Conservation (phyloP, 768 basidiomycete genomes). For the Chalciporus sphaerocephalus region DNA sequence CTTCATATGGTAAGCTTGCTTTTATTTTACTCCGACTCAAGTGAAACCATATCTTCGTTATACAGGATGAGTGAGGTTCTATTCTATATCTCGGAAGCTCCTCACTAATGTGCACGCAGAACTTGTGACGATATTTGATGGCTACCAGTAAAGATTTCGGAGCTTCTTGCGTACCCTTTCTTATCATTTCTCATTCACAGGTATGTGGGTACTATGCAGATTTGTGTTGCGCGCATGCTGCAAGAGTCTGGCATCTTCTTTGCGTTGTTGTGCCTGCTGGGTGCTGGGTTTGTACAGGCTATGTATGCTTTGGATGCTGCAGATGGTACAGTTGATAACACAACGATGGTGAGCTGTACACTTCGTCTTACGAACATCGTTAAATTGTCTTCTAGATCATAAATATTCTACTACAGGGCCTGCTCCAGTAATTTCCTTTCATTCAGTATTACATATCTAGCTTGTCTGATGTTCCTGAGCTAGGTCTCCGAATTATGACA, state of each 20-base stretch:
- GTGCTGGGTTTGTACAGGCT: slow-evolving; percentile 80
- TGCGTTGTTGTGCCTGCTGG: slow-evolving; percentile 76
- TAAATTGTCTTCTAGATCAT: slow-evolving; percentile 44
- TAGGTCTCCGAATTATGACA: slow-evolving; percentile 65
- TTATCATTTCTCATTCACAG: slow-evolving; percentile 31
- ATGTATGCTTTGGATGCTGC: slow-evolving; percentile 89
- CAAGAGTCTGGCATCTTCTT: slow-evolving; percentile 92
- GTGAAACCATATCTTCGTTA: background rate
- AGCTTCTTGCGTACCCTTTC: background rate
- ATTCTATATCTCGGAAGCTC: background rate
- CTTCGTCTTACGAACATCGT: background rate
- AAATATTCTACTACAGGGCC: slow-evolving; percentile 70
- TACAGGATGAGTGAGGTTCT: slow-evolving; percentile 73
- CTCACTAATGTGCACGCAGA: slow-evolving; percentile 38
- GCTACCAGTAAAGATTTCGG: slow-evolving; percentile 56
- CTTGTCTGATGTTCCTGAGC: background rate
- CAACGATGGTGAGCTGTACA: slow-evolving; percentile 39
- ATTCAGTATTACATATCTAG: background rate
- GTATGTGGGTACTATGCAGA: slow-evolving; percentile 90
- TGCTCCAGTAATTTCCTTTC: slow-evolving; percentile 58
- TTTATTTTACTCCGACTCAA: background rate
- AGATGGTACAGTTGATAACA: slow-evolving; percentile 65
- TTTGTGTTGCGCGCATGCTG: slow-evolving; percentile 89
- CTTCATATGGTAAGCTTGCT: slow-evolving; percentile 67
- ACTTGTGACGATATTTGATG: slow-evolving; percentile 76